Evolutionary conservation across 345 rosid genomes (phyloP).

Genomic region (Melastoma malabathricum): DNA sequence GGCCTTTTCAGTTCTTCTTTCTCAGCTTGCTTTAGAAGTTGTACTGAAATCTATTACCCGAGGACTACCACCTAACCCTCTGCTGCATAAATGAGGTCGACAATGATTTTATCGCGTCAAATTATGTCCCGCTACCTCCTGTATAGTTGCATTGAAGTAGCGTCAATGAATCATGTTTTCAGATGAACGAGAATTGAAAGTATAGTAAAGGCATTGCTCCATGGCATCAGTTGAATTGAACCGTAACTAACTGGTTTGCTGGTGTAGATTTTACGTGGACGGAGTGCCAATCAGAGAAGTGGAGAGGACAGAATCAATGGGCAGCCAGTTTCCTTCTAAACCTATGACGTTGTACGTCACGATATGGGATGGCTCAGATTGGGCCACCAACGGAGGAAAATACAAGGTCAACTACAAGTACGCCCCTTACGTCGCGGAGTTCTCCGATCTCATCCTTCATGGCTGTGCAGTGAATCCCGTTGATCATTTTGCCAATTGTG

Average conservation of each 20-base stretch:
- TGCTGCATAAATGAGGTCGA: too few species aligned
- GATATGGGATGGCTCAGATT: conserved; percentile 89
- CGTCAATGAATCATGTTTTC: too few species aligned
- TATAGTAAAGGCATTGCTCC: neutral
- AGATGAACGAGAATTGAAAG: too few species aligned
- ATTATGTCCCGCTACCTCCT: too few species aligned
- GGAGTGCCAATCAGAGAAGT: conserved; percentile 65
- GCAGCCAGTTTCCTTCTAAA: conserved; percentile 83
- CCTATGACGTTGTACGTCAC: conserved; percentile 94
- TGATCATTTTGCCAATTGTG: conserved; percentile 45
- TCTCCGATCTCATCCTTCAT: conserved; percentile 62
- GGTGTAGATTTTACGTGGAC: conserved; percentile 70
- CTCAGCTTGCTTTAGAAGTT: too few species aligned
- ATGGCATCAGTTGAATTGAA: neutral
- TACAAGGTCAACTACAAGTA: conserved; percentile 89
- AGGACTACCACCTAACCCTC: too few species aligned
- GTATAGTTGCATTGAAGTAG: too few species aligned
- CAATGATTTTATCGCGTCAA: too few species aligned
- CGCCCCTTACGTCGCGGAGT: conserved; percentile 56
- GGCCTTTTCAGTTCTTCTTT: too few species aligned
- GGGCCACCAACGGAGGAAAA: conserved; percentile 97
- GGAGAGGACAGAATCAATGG: conserved; percentile 53
- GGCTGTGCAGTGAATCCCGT: conserved; percentile 86
- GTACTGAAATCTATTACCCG: too few species aligned
- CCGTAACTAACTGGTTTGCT: neutral